These are phyloP conservation scores for Croton setiger DNA, from an alignment of 441 rosid genomes.

Conservation along the genomic window DNA sequence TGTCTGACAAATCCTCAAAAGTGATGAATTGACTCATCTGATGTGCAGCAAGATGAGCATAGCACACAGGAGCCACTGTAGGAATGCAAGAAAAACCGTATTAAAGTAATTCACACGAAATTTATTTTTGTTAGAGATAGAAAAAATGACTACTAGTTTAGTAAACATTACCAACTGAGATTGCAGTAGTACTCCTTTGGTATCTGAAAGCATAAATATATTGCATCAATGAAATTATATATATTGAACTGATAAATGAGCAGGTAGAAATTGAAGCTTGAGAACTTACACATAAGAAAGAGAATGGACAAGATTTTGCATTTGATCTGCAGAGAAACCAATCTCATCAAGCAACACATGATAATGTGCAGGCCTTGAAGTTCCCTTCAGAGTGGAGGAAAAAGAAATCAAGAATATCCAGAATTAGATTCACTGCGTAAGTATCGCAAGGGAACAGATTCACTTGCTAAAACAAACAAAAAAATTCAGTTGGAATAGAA, in stretches of 20 bases:
- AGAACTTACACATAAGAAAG: slow-evolving; percentile 80
- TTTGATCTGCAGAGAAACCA: slow-evolving; percentile 69
- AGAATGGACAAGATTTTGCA: slow-evolving; percentile 69
- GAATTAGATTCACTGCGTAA: too few species aligned
- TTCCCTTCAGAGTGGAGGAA: slow-evolving; percentile 45
- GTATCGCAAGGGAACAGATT: not conserved
- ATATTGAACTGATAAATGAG: not conserved
- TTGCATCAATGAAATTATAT: not conserved
- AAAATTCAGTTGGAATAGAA: not conserved
- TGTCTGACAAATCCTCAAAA: slow-evolving; percentile 59
- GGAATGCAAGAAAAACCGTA: not conserved
- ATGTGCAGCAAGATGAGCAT: slow-evolving; percentile 86
- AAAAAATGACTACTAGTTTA: not conserved
- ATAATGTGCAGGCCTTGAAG: slow-evolving; percentile 90
- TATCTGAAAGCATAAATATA: slow-evolving; percentile 41
- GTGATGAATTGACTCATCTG: slow-evolving; percentile 75
- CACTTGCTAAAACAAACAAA: not conserved
- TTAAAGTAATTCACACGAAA: not conserved
- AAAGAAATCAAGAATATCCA: not conserved
- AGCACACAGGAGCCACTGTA: slow-evolving; percentile 87
- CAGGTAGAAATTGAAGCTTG: not conserved
- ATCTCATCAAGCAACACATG: slow-evolving; percentile 88
- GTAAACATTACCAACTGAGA: slow-evolving; percentile 62
- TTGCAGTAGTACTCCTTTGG: slow-evolving; percentile 83
- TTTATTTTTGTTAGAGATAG: not conserved